These are phyloP conservation scores for Skeletonema grethae DNA, from an alignment of 108 stramenopile species.

Conservation along the genomic window DNA sequence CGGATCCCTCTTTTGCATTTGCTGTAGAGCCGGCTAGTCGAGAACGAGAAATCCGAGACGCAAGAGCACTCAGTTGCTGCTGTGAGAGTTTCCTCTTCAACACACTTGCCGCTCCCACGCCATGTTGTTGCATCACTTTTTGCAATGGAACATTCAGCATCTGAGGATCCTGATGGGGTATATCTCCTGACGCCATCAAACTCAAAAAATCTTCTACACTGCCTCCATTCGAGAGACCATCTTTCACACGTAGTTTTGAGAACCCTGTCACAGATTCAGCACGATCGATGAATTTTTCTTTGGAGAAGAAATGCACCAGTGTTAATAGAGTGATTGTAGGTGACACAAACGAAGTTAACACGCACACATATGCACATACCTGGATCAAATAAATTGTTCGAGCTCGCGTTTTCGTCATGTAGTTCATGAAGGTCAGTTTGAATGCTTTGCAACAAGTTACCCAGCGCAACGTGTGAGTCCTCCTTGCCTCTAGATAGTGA, in stretches of 20 bases:
- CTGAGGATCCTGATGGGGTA: slow-evolving; percentile 84
- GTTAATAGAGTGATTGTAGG: not conserved
- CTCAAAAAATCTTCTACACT: slow-evolving; percentile 91
- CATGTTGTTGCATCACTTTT: slow-evolving; percentile 42
- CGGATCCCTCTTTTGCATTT: slow-evolving; percentile 4
- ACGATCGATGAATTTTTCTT: slow-evolving; percentile 38
- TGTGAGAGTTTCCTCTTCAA: slow-evolving; percentile 40
- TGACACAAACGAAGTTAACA: not conserved
- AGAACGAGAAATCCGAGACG: slow-evolving; percentile 23
- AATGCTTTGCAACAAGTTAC: slow-evolving; percentile 30
- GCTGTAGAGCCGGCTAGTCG: slow-evolving; percentile 12
- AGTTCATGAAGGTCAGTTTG: slow-evolving; percentile 23
- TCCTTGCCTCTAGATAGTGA: slow-evolving; percentile 58
- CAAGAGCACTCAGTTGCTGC: slow-evolving; percentile 35
- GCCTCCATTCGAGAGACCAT: slow-evolving; percentile 67
- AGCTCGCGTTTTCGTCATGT: slow-evolving; percentile 21
- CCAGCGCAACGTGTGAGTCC: slow-evolving; percentile 31
- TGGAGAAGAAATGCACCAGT: not conserved
- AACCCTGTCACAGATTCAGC: slow-evolving; percentile 74
- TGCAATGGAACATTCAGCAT: slow-evolving; percentile 79
- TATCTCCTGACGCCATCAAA: slow-evolving; percentile 85
- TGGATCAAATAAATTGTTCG: slow-evolving; percentile 32
- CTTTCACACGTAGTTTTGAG: slow-evolving; percentile 67
- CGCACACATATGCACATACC: slow-evolving; percentile 12
- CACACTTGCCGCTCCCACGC: slow-evolving; percentile 8